phyloP scores from a whole-genome alignment of 257 asterid species.

The Nicotiana sylvestris region DNA sequence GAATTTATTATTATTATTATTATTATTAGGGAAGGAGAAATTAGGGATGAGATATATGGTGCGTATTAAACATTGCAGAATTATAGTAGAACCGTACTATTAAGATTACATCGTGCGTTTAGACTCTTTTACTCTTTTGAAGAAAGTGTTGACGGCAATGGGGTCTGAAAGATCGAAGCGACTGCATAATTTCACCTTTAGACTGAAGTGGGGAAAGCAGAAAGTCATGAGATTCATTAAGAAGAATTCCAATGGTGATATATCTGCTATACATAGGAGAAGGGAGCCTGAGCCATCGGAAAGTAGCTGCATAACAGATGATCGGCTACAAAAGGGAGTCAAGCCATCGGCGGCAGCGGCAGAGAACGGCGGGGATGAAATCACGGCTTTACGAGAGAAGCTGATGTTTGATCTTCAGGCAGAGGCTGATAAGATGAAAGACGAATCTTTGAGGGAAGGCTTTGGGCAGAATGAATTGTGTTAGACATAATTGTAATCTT shows the following conservation, averaged over 20 bases:
- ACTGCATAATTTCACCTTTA: slow-evolving; percentile 57
- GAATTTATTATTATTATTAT: too few relatives aligned
- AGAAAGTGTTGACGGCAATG: slow-evolving; percentile 30
- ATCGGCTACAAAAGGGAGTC: slow-evolving; percentile 15
- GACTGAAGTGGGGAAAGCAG: slow-evolving; percentile 51
- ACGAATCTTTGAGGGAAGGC: slow-evolving; percentile 44
- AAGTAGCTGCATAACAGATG: too few relatives aligned
- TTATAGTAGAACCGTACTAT: too few relatives aligned
- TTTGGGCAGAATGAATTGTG: background rate
- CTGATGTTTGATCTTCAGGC: slow-evolving; percentile 63
- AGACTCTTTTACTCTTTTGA: too few relatives aligned
- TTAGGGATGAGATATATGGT: too few relatives aligned
- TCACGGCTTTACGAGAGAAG: slow-evolving; percentile 50
- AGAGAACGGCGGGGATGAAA: slow-evolving; percentile 27
- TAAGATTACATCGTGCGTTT: too few relatives aligned
- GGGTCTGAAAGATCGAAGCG: slow-evolving; percentile 44
- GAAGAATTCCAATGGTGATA: slow-evolving; percentile 41
- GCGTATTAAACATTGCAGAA: too few relatives aligned
- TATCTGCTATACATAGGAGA: slow-evolving; percentile 28
- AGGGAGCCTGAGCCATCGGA: background rate
- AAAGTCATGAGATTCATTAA: slow-evolving; percentile 50
- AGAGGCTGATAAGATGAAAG: slow-evolving; percentile 58
- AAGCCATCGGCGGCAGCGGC: background rate
- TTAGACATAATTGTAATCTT: too few relatives aligned
- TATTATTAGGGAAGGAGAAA: too few relatives aligned